Evolutionary conservation across 2,329 filamentous ascomycete genomes (phyloP).

Genomic region (Stachybotrys echinatus): DNA sequence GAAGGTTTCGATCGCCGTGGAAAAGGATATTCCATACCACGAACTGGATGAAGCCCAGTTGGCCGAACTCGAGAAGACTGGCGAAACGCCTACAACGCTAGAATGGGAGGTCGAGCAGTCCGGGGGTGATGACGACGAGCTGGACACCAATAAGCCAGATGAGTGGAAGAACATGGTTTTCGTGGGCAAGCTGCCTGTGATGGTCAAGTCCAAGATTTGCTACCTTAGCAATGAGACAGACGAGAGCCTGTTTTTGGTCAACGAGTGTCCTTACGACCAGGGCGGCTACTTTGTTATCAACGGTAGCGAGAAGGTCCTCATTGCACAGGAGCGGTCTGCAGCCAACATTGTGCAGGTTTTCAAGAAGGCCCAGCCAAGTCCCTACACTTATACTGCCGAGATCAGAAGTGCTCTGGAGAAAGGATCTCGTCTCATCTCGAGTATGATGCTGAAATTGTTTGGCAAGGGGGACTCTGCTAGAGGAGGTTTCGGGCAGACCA

Average conservation of each 20-base stretch:
- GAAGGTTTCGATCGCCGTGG: constrained; percentile 76
- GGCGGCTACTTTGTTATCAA: constrained; percentile 99
- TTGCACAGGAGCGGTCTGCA: constrained; percentile 94
- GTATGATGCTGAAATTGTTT: constrained; percentile 84
- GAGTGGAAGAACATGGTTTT: constrained; percentile 69
- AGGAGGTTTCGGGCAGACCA: constrained; percentile 78
- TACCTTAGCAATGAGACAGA: constrained; percentile 80
- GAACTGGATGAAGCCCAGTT: constrained; percentile 65
- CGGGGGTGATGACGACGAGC: constrained; percentile 45
- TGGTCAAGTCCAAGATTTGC: constrained; percentile 97
- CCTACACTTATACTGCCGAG: constrained; percentile 89
- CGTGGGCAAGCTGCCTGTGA: constrained; percentile 92
- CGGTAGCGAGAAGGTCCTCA: constrained; percentile 95
- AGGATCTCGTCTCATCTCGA: constrained; percentile 89
- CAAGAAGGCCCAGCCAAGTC: constrained; percentile 85
- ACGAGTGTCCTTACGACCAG: constrained; percentile 97
- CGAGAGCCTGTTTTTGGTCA: constrained; percentile 81
- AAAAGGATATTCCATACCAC: constrained; percentile 60
- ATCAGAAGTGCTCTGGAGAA: constrained; percentile 96
- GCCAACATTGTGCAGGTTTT: constrained; percentile 99
- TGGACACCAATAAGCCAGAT: constrained; percentile 32
- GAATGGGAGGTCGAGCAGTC: constrained; percentile 57
- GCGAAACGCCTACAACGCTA: constrained; percentile 52
- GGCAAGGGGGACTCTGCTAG: constrained; percentile 75
- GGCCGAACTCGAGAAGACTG: constrained; percentile 47